Base-by-base conservation (phyloP, 768 basidiomycete species). In the Pleurotus platypus region DNA sequence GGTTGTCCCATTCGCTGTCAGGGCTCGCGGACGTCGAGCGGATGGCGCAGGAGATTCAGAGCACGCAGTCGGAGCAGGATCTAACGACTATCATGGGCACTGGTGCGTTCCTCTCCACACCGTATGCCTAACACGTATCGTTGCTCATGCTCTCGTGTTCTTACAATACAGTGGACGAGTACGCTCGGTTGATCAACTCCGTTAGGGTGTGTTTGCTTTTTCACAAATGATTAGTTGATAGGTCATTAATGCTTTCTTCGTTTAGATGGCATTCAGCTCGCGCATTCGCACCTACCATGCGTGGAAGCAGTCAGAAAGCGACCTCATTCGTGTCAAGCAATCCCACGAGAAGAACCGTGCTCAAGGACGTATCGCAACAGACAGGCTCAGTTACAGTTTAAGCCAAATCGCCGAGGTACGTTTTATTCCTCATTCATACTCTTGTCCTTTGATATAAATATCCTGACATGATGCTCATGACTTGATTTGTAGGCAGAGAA, bases 151-250 rank as follows among this genome's bases (percentile, higher is more conserved):
- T 39, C 49, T 50, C 15, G 30, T 22, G 24, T 26, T 26, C 5
- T 26, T 1, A 4, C 24, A 35, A 18, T 59, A 13, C 56, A 75
- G 92, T 85, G 47, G 96, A 98, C 65, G 94, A 97, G 70, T 98
- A 98, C 67, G 84, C 93, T n/a, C 80, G 96, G 51, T 77, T 98
- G 53, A 90, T 96, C 60, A 85, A 82, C 63, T 92, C 90, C 57
- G 93, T 95, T 53, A 80, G 92, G 59, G 92, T 92, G 68, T 13
- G 22, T 49, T 24, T 3, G 13, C 6, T 40, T 4, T 45, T 20
- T 22, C 5, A 6, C 8, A 22, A 40, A 27, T 30, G 18, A 26
- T 58, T 58, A 27, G 18, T 38, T 49, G 38, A 46, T 13, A 1
- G 27, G 6, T 27, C 27, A 27, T 27, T 27, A 8, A 27, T 27